Percentiles rank a stretch among this genome's conserved stretches.
phyloP scores from a whole-genome alignment of 371 early-diverging fungal species.

The Chytridium lagenaria region DNA sequence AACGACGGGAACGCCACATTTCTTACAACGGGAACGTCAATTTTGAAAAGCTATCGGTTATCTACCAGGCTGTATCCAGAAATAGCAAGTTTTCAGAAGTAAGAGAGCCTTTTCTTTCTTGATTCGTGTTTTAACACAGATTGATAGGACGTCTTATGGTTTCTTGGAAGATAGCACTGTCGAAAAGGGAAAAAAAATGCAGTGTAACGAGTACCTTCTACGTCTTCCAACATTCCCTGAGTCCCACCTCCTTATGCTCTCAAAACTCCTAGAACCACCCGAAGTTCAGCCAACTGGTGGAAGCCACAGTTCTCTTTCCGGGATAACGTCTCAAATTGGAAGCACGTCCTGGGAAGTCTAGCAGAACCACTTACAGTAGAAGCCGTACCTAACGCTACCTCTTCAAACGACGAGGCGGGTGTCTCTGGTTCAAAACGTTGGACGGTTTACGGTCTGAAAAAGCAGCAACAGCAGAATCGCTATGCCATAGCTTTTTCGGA shows the following conservation, averaged over 20 bases:
- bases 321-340: background rate
- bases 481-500: background rate
- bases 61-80: background rate
- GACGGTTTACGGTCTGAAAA: background rate
- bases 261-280: constrained; percentile 16
- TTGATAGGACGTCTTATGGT: background rate
- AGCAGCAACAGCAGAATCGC: background rate
- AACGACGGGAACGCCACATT: constrained; percentile 18
- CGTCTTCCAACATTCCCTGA: constrained; percentile 18
- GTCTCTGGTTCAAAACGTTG: no score
- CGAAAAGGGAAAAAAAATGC: constrained; percentile 14
- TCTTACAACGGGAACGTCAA: background rate
- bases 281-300: background rate
- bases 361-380: background rate
- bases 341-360: constrained; percentile 6
- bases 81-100: background rate
- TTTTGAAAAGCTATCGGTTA: constrained; percentile 14
- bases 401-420: background rate
- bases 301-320: background rate
- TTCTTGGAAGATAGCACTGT: background rate
- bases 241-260: constrained; percentile 7
- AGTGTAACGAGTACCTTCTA: constrained; percentile 1
- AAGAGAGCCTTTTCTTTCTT: background rate
- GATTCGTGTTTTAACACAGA: background rate
- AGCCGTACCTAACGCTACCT: background rate